Conservation (phyloP, 352 stramenopile genomes). For the Salisapilia sapeloensis region DNA sequence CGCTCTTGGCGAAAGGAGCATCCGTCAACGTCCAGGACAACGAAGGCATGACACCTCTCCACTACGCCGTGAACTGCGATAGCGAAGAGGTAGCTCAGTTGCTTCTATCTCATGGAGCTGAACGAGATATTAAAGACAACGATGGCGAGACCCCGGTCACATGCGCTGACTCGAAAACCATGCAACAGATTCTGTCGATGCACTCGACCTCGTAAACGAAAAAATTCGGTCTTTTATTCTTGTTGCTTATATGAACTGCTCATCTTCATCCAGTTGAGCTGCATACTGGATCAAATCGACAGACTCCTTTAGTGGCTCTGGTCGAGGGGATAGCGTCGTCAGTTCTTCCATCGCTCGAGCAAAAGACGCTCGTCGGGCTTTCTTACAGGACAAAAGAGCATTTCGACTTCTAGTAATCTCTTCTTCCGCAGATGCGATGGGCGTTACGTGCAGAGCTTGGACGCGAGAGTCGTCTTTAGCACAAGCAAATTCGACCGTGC, state of each 20-base stretch:
- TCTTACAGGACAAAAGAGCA: constrained; percentile 56
- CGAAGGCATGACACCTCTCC: constrained; percentile 65
- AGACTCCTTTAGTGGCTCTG: constrained; percentile 59
- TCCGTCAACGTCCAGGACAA: constrained; percentile 45
- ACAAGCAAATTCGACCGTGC: constrained; percentile 48
- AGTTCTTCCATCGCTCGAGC: constrained; percentile 56
- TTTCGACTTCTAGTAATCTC: constrained; percentile 52
- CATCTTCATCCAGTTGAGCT: constrained; percentile 54
- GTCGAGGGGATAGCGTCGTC: constrained; percentile 59
- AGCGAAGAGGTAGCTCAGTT: constrained; percentile 43
- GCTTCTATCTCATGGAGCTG: constrained; percentile 42
- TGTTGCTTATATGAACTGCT: constrained; percentile 35
- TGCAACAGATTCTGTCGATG: constrained; percentile 26
- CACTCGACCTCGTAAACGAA: constrained; percentile 1
- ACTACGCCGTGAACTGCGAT: constrained; percentile 62
- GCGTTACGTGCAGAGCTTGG: constrained; percentile 35
- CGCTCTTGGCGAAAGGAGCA: constrained; percentile 30
- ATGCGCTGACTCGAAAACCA: constrained; percentile 14
- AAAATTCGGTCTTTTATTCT: background rate
- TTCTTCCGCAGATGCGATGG: constrained; percentile 25
- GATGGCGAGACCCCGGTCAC: constrained; percentile 46
- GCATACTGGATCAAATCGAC: constrained; percentile 77
- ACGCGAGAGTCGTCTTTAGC: constrained; percentile 7
- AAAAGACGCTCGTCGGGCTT: constrained; percentile 53
- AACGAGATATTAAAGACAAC: constrained; percentile 35